Base-by-base conservation (phyloP, 2,329 filamentous ascomycete species). In the Hirsutella rhossiliensis region DNA sequence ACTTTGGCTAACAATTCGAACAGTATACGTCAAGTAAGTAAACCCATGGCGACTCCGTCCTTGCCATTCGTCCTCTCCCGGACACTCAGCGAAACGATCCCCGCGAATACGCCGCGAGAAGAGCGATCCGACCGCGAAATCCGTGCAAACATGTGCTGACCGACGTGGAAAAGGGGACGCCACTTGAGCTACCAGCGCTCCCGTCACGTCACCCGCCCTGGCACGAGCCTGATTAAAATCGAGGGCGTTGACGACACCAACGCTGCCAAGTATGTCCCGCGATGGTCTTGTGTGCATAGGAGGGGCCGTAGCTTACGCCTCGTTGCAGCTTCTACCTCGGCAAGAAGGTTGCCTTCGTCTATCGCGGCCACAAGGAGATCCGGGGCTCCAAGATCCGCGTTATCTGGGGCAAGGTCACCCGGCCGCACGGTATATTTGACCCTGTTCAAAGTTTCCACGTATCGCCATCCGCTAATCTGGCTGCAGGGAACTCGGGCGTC, bases 341-440 rank as follows among this genome's bases (percentile, higher is more conserved):
- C 75, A 98, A 98, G 85, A 89, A 89, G 76, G 82, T 97, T 68
- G 92, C 92, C 68, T 98, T 88, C 72, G 88, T 98, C 72, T 98
- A 97, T 81, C 87, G 89, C 66, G 90, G 83, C 61, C 82, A 87
- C 73, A 89, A 82, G 74, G 87, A 95, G 78, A 79, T 95, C 65
- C 86, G 90, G 63, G 92, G 92, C 68, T 90, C 88, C 69, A 97
- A 97, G 84, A 94, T 97, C 75, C 82, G 90, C 66, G 84, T 97
- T 61, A 96, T 97, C 77, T 97, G 89, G 88, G 90, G 90, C 77
- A 96, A 95, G 79, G 84, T 97, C 68, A 94, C 87, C 67, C 78
- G 88, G 66, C 83, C 88, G 68, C 90, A 97, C 75, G 90, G 86
- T 90, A 85, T 61, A 72, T 68, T 48, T 41, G 44, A 30, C 20